These are phyloP conservation scores for Picochlorum sp. DNA, from an alignment of 139 green algal species.

Conservation along the genomic window DNA sequence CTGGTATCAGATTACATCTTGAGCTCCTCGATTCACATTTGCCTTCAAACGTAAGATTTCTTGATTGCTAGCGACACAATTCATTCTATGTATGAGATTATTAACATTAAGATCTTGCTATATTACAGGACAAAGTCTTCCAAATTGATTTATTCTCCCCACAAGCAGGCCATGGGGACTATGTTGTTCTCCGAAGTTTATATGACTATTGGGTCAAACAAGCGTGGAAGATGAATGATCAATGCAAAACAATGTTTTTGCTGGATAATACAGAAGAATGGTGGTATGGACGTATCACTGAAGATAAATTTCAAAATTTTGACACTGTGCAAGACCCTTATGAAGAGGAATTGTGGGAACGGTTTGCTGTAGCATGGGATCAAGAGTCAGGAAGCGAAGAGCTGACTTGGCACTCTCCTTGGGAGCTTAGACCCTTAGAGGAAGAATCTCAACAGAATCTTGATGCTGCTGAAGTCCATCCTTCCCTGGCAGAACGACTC, in stretches of 20 bases:
- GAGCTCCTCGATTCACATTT: conserved; percentile 5
- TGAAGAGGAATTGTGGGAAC: conserved; percentile 32
- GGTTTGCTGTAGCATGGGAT: conserved; percentile 3
- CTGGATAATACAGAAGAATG: conserved; percentile 7
- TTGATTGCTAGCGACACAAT: no score
- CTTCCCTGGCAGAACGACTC: background rate
- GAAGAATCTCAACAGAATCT: background rate
- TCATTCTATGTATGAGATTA: no score
- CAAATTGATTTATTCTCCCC: conserved; percentile 38
- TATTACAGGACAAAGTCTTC: conserved; percentile 23
- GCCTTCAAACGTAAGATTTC: no score
- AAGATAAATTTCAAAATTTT: background rate
- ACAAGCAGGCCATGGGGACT: conserved; percentile 33
- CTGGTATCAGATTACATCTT: conserved; percentile 6
- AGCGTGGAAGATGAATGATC: conserved; percentile 20
- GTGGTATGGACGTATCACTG: conserved; percentile 18
- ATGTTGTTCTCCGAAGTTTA: conserved; percentile 32
- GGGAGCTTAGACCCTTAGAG: conserved; percentile 25
- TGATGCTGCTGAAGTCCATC: background rate
- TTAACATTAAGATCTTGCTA: no score
- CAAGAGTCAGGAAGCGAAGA: background rate
- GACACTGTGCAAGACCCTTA: conserved; percentile 20
- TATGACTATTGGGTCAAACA: conserved; percentile 19
- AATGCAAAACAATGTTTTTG: conserved; percentile 11
- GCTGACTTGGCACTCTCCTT: conserved; percentile 16